Evolutionary conservation across 2,329 filamentous ascomycete species (phyloP).

Genomic region (Aspergillus aculeatinus): DNA sequence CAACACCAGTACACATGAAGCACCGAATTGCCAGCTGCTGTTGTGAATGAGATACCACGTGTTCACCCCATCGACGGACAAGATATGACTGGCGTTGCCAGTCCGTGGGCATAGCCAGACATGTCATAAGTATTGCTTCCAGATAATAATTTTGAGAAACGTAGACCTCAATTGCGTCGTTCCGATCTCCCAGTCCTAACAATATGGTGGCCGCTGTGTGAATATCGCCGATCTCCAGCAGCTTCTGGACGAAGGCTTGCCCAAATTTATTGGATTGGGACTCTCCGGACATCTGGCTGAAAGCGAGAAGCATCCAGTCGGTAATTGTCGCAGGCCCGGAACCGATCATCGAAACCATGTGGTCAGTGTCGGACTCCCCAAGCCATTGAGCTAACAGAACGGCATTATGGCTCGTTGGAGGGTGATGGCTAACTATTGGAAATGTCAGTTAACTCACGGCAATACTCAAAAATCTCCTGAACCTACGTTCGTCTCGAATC

Average conservation of each 20-base stretch:
- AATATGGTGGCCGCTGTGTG: slow-evolving; percentile 92
- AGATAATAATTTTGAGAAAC: slow-evolving; percentile 87
- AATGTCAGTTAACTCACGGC: slow-evolving; percentile 16
- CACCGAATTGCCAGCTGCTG: slow-evolving; percentile 88
- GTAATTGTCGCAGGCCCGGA: slow-evolving; percentile 87
- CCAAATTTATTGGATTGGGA: slow-evolving; percentile 85
- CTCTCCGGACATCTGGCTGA: slow-evolving; percentile 79
- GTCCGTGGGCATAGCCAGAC: slow-evolving; percentile 75
- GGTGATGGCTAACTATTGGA: slow-evolving; percentile 63
- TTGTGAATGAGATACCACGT: slow-evolving; percentile 80
- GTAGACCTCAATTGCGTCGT: slow-evolving; percentile 95
- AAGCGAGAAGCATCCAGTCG: slow-evolving; percentile 94
- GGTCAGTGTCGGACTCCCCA: slow-evolving; percentile 76
- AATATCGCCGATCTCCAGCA: slow-evolving; percentile 85
- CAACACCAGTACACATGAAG: slow-evolving; percentile 85
- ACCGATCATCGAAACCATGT: slow-evolving; percentile 71
- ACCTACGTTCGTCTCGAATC: slow-evolving; percentile 74
- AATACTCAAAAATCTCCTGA: background rate
- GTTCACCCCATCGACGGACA: slow-evolving; percentile 91
- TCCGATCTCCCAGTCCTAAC: slow-evolving; percentile 85
- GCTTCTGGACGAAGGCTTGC: slow-evolving; percentile 82
- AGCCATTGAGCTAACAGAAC: slow-evolving; percentile 92
- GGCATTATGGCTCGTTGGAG: slow-evolving; percentile 69
- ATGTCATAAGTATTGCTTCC: slow-evolving; percentile 88
- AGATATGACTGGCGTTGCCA: slow-evolving; percentile 90